Conservation (phyloP, 1,284 basidiomycete genomes). For the Malassezia yamatoensis region DNA sequence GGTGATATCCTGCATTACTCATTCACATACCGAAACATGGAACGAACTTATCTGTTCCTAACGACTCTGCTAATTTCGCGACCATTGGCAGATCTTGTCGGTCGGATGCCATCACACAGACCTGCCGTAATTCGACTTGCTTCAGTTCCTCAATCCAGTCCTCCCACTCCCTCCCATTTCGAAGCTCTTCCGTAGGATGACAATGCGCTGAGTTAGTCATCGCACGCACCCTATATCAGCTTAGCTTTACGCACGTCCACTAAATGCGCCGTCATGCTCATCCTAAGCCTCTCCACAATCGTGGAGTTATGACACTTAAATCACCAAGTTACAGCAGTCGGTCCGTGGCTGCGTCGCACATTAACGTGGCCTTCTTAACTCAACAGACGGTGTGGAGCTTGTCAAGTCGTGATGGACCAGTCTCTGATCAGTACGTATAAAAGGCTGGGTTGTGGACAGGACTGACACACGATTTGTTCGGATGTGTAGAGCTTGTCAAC, state of each 20-base stretch:
- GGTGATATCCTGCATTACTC: constrained; percentile 26
- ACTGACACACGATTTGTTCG: constrained; percentile 5
- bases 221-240: not conserved
- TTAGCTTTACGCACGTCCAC: constrained; percentile 7
- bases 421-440: constrained; percentile 21
- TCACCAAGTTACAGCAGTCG: not conserved
- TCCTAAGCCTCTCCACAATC: not conserved
- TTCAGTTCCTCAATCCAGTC: constrained; percentile 17
- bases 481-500: constrained; percentile 20
- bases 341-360: not conserved
- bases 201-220: constrained; percentile 23
- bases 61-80: constrained; percentile 17
- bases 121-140: constrained; percentile 6
- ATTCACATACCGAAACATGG: constrained; percentile 25
- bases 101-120: constrained; percentile 39
- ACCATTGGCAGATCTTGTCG: constrained; percentile 32
- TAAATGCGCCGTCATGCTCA: not conserved
- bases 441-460: not conserved
- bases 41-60: constrained; percentile 12
- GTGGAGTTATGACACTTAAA: not conserved
- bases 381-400: not conserved
- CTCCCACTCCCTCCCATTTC: constrained; percentile 4
- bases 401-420: constrained; percentile 23
- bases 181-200: constrained; percentile 39
- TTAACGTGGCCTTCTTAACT: not conserved